phyloP scores from a whole-genome alignment of 2,329 filamentous ascomycete species.

The Phialophora tarda region DNA sequence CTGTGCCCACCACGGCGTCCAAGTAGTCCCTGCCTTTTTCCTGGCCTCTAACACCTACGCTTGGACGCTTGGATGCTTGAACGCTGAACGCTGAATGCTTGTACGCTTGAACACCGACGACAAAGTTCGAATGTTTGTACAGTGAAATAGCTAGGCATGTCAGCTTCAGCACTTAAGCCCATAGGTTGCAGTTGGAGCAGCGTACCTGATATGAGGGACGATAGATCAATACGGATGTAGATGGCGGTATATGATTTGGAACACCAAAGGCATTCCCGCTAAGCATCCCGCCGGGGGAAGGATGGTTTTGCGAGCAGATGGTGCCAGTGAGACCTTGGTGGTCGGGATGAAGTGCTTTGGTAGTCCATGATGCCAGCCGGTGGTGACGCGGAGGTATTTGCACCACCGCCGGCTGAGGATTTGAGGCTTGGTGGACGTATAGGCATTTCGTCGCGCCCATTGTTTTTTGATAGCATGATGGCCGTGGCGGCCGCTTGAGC shows the following conservation, averaged over 20 bases:
- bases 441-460: too few species aligned
- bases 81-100: too few species aligned
- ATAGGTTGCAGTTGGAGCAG: neutral
- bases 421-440: neutral
- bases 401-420: neutral
- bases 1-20: neutral
- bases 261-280: neutral
- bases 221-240: neutral
- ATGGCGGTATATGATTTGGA: neutral
- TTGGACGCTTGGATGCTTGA: conserved; percentile 1
- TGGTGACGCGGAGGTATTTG: neutral
- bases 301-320: neutral
- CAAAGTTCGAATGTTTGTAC: neutral
- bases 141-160: neutral
- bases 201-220: neutral
- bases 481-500: too few species aligned
- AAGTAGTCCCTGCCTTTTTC: neutral
- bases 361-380: neutral
- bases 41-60: neutral
- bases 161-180: neutral
- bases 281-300: too few species aligned
- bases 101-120: neutral
- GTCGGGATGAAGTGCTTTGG: neutral
- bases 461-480: too few species aligned
- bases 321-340: neutral